Base-by-base conservation (phyloP, 2,329 filamentous ascomycete species). In the Penicillium oxalicum region DNA sequence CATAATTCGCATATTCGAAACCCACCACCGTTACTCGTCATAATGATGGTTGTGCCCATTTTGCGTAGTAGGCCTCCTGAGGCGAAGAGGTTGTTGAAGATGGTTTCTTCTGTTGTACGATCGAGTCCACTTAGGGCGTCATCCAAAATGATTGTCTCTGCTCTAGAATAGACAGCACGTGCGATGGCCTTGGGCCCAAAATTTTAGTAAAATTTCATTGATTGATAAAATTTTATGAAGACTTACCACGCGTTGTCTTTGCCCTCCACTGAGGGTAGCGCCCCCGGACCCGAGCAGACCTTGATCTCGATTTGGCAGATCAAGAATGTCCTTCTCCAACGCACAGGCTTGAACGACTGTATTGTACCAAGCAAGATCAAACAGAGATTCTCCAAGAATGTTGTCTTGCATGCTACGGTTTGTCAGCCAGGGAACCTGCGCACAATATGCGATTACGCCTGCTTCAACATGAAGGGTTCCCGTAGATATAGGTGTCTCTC, bases 261-360 rank as follows among this genome's bases (percentile, higher is more conserved):
- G 87, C 0, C 87, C 88, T 52, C 88, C 87, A 52, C 83, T 87
- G 18, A 91, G 73, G 56, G 89, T 88, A 58, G 90, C 86, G 5
- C 87, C 87, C 53, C 89, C 88, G 6, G 85, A 84, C 8, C 87
- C 87, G 45, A 91, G 85, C 60, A 88, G 84, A 0, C 87, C 91
- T 40, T 78, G 70, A 58, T 90, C 86, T 6, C 87, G 87, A 61
- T 89, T 83, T 0, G 78, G 70, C n/a, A 91, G 75, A 71, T 87
- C 87, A 27, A 83, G 78, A 29, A 91, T 70, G 58, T 91, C 87
- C 62, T 87, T 86, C 45, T 76, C 77, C 38, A 91, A 65, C 1
- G 86, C 85, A 54, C 87, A 91, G 2, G 82, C 84, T 65, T 1
- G 87, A 86, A 56, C 81, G 6, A 28, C 25, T 24, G 12, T 79